A percentile compares a stretch with the other conserved stretches of the same genome.
Evolutionary conservation across 2,329 filamentous ascomycete species (phyloP).

Genomic region (Neonectria punicea): DNA sequence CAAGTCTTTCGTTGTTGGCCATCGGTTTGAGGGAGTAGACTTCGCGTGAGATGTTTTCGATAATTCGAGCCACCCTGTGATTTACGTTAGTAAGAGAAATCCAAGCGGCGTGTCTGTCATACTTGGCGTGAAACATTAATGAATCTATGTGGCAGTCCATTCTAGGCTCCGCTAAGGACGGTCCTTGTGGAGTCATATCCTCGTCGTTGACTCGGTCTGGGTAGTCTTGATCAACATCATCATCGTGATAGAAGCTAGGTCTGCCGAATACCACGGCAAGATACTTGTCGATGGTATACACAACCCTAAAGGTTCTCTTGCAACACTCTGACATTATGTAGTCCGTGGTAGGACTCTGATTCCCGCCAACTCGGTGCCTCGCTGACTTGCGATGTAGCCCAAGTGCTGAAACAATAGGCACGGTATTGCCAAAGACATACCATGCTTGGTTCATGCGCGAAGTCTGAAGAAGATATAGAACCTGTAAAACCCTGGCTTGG

Average conservation of each 20-base stretch:
- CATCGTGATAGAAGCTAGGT: slow-evolving; percentile 68
- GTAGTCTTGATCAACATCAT: slow-evolving; percentile 68
- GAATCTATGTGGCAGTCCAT: slow-evolving; percentile 60
- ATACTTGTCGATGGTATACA: slow-evolving; percentile 71
- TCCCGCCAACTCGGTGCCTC: slow-evolving; percentile 11
- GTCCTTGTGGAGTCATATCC: slow-evolving; percentile 59
- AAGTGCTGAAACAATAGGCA: slow-evolving; percentile 34
- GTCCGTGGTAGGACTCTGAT: slow-evolving; percentile 39
- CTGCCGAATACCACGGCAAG: slow-evolving; percentile 70
- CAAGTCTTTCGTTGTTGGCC: slow-evolving; percentile 48
- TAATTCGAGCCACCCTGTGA: slow-evolving; percentile 43
- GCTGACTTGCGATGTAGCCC: slow-evolving; percentile 33
- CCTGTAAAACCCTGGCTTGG: slow-evolving; percentile 34
- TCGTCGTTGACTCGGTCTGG: slow-evolving; percentile 63
- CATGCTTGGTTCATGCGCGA: slow-evolving; percentile 40
- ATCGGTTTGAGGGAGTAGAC: slow-evolving; percentile 51
- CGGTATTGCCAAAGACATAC: slow-evolving; percentile 38
- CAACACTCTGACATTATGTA: slow-evolving; percentile 61
- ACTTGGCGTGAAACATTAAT: slow-evolving; percentile 53
- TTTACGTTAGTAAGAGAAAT: too few relatives aligned
- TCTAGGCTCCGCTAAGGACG: slow-evolving; percentile 41
- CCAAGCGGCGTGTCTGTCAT: too few relatives aligned
- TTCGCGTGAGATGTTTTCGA: slow-evolving; percentile 49
- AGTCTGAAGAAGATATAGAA: slow-evolving; percentile 37
- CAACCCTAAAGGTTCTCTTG: slow-evolving; percentile 68